Evolutionary conservation across 169 alveolate genomes (phyloP).

Genomic region (Babesia caballi): DNA sequence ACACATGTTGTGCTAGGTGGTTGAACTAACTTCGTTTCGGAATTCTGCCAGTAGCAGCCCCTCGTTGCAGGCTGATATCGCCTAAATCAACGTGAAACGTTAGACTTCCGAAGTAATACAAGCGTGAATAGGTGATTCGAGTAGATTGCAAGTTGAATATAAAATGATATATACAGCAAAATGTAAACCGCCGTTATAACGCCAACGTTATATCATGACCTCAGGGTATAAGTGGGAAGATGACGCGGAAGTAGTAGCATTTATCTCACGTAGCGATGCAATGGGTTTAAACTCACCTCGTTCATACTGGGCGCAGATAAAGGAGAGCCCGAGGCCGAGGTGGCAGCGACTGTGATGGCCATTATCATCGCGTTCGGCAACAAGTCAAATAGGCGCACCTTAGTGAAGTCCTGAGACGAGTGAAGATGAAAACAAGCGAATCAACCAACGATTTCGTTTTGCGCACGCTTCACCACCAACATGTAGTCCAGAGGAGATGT

Average conservation of each 20-base stretch:
- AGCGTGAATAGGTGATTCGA: no score
- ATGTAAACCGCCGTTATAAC: no score
- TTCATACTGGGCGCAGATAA: constrained; percentile 56
- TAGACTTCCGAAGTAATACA: no score
- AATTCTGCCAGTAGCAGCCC: constrained; percentile 73
- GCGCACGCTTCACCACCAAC: constrained; percentile 82
- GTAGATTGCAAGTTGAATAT: no score
- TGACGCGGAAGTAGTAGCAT: no score
- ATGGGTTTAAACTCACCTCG: constrained; percentile 41
- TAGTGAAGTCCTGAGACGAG: constrained; percentile 68
- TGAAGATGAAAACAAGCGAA: not conserved
- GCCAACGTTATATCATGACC: no score
- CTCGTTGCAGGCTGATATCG: constrained; percentile 64
- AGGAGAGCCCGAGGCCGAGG: constrained; percentile 76
- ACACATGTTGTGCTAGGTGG: not conserved
- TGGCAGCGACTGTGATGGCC: constrained; percentile 87
- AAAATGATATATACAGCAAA: no score
- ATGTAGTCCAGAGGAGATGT: constrained; percentile 82
- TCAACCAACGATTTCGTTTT: constrained; percentile 67
- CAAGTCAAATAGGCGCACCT: constrained; percentile 76
- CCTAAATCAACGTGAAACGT: constrained; percentile 10
- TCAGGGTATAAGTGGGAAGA: no score
- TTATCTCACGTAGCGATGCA: not conserved
- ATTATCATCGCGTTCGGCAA: constrained; percentile 84
- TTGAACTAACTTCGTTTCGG: constrained; percentile 45